Evolutionary conservation across 1,284 basidiomycete species (phyloP).

Genomic region (Flammula alnicola): DNA sequence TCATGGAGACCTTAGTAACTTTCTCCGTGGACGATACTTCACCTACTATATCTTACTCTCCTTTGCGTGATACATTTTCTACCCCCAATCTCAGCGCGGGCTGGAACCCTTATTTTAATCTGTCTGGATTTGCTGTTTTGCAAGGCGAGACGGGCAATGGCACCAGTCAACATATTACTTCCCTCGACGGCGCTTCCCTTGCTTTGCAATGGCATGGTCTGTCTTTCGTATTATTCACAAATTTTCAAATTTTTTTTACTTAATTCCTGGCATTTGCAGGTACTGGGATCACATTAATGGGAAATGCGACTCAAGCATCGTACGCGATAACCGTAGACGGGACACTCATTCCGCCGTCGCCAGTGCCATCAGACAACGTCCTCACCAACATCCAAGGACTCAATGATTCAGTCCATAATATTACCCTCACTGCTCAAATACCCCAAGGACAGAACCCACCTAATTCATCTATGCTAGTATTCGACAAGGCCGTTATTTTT

Average conservation of each 20-base stretch:
- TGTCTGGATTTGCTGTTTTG: slow-evolving; percentile 50
- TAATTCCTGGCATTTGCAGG: slow-evolving; percentile 38
- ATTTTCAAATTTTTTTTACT: neutral
- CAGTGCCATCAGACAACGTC: slow-evolving; percentile 35
- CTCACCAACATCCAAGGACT: slow-evolving; percentile 51
- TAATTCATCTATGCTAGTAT: slow-evolving; percentile 47
- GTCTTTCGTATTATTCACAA: slow-evolving; percentile 25
- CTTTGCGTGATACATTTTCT: slow-evolving; percentile 57
- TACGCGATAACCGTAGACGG: slow-evolving; percentile 56
- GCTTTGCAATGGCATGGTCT: slow-evolving; percentile 65
- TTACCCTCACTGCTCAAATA: slow-evolving; percentile 49
- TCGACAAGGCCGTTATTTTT: slow-evolving; percentile 53
- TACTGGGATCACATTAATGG: slow-evolving; percentile 57
- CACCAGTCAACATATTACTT: slow-evolving; percentile 62
- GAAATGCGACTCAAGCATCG: slow-evolving; percentile 45
- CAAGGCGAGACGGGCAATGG: slow-evolving; percentile 55
- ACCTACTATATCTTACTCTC: slow-evolving; percentile 63
- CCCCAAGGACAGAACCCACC: slow-evolving; percentile 32
- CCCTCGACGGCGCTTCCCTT: slow-evolving; percentile 56
- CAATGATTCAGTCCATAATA: slow-evolving; percentile 45
- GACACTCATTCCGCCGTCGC: slow-evolving; percentile 21
- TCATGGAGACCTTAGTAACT: slow-evolving; percentile 54
- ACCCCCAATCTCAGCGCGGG: slow-evolving; percentile 53
- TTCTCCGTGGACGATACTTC: slow-evolving; percentile 70
- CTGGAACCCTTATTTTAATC: slow-evolving; percentile 67